Percentiles rank a stretch among this genome's conserved stretches.
phyloP scores from a whole-genome alignment of 108 stramenopile genomes.

The Fragilariopsis cylindrus region DNA sequence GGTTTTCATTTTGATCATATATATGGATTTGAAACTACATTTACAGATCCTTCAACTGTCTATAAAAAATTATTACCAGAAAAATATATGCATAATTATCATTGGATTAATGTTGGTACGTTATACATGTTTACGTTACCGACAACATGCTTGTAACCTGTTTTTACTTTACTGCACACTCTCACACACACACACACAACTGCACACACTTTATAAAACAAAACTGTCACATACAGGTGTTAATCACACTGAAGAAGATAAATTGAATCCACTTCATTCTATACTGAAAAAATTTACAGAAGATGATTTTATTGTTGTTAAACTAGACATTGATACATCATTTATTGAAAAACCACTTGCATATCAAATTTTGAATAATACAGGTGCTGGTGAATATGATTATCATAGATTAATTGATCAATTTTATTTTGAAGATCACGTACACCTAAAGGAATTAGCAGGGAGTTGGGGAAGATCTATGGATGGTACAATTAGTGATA shows the following conservation, averaged over 20 bases:
- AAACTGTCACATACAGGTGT: no score
- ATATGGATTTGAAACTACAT: conserved; percentile 54
- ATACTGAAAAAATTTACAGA: conserved; percentile 36
- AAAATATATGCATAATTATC: conserved; percentile 36
- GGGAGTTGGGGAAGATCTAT: conserved; percentile 38
- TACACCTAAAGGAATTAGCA: conserved; percentile 37
- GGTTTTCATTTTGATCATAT: conserved; percentile 76
- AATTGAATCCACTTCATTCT: conserved; percentile 50
- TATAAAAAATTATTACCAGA: conserved; percentile 25
- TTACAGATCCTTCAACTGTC: conserved; percentile 35
- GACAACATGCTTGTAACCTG: neutral
- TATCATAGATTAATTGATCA: conserved; percentile 54
- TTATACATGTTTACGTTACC: conserved; percentile 4
- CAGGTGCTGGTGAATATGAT: neutral
- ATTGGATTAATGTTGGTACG: conserved; percentile 67
- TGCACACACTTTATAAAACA: no score
- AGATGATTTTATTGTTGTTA: conserved; percentile 68
- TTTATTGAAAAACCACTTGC: conserved; percentile 50
- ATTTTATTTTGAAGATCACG: conserved; percentile 83
- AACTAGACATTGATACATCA: conserved; percentile 64
- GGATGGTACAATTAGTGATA: conserved; percentile 46
- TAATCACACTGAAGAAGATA: neutral
- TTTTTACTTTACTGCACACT: neutral
- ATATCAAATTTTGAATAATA: conserved; percentile 37
- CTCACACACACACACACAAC: no score